phyloP scores from a whole-genome alignment of 495 filamentous ascomycete genomes.

The Mytilinidion resinicola region DNA sequence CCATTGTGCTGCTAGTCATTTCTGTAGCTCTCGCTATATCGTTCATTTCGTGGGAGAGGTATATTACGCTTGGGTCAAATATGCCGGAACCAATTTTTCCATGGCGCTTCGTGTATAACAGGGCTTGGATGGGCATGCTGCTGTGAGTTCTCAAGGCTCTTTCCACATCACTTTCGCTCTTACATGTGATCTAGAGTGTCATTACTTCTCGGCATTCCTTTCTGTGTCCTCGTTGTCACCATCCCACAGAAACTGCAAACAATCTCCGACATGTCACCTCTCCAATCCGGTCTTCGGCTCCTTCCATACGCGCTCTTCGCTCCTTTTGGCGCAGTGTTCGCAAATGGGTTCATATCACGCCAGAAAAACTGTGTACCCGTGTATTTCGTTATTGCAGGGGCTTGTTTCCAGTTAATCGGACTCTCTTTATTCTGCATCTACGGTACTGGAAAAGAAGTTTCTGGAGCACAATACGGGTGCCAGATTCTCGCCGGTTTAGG shows the following conservation, averaged over 20 bases:
- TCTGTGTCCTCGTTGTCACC: conserved; percentile 2
- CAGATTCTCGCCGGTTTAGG: conserved; percentile 14
- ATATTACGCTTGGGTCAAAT: neutral
- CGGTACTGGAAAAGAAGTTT: neutral
- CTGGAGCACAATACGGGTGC: neutral
- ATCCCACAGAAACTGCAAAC: conserved; percentile 15
- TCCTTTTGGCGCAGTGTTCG: neutral
- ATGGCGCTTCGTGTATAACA: conserved; percentile 15
- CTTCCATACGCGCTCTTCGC: conserved; percentile 4
- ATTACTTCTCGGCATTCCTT: conserved; percentile 4
- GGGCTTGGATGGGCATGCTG: conserved; percentile 2
- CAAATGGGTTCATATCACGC: neutral
- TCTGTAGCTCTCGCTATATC: conserved; percentile 3
- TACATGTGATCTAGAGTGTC: neutral
- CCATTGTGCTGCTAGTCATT: conserved; percentile 6
- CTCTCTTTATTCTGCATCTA: neutral
- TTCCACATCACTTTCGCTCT: neutral
- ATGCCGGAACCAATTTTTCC: conserved; percentile 9
- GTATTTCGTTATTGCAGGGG: neutral
- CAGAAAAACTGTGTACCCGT: neutral
- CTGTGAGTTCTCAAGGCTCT: conserved; percentile 5
- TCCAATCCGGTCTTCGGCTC: neutral
- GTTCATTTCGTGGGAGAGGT: conserved; percentile 6
- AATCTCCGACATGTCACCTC: neutral
- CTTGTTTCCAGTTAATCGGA: neutral